A percentile compares a stretch with the other conserved stretches of the same genome.
These are phyloP conservation scores for Amaranthus cruentus DNA, from an alignment of 148 eudicot species.

Conservation along the genomic window DNA sequence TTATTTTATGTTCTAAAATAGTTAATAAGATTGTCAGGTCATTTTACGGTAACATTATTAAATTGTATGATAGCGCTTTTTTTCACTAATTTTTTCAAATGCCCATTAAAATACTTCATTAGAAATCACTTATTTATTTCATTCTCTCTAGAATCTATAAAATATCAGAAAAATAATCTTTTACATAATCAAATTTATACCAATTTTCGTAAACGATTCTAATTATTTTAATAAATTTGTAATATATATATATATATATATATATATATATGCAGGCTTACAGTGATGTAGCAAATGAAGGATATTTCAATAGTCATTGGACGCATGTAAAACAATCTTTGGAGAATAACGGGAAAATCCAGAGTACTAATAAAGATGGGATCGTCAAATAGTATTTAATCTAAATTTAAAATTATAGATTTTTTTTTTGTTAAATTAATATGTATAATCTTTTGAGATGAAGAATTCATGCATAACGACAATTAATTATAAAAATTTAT, in stretches of 20 bases:
- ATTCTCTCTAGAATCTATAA: conserved; percentile 30
- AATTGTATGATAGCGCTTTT: background rate
- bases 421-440: no score
- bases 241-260: no score
- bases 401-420: no score
- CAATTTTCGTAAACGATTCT: background rate
- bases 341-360: background rate
- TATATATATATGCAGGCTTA: conserved; percentile 22
- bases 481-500: no score
- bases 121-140: conserved; percentile 3
- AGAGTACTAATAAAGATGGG: background rate
- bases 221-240: no score
- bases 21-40: no score
- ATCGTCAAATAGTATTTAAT: no score
- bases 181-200: conserved; percentile 15
- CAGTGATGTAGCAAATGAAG: background rate
- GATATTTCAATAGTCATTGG: background rate
- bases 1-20: background rate
- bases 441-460: no score
- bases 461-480: no score
- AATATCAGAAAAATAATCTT: conserved; percentile 33
- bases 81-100: background rate
- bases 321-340: background rate
- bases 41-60: no score
- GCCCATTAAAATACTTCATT: background rate